Percentiles rank a stretch among this genome's conserved stretches.
These are phyloP conservation scores for Starmerella stigmatis DNA, from an alignment of 805 yeast genomes.

Conservation along the genomic window DNA sequence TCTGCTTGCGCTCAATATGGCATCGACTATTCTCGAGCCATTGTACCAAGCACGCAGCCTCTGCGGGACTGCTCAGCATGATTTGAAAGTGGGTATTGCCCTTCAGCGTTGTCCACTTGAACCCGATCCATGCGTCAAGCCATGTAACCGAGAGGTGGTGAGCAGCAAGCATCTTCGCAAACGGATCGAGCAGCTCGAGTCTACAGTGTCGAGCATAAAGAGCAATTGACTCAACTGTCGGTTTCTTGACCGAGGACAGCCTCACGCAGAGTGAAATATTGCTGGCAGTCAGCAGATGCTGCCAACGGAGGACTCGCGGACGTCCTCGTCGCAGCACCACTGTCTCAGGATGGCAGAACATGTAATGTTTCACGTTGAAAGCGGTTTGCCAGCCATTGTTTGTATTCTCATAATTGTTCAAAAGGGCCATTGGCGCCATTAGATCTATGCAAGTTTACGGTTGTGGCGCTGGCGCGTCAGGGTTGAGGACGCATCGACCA, in stretches of 20 bases:
- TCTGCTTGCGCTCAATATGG: not conserved
- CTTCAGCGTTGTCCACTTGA: slow-evolving; percentile 13
- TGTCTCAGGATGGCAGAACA: slow-evolving; percentile 18
- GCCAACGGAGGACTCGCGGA: slow-evolving; percentile 12
- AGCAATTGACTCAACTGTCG: not conserved
- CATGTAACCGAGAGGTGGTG: not conserved
- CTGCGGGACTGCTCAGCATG: not conserved
- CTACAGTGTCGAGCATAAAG: not conserved
- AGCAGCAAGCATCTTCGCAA: not conserved
- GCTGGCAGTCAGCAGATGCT: slow-evolving; percentile 12
- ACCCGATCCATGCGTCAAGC: slow-evolving; percentile 1
- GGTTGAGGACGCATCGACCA: no score
- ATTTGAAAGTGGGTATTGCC: slow-evolving; percentile 16
- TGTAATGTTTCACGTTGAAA: slow-evolving; percentile 7
- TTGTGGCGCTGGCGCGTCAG: no score
- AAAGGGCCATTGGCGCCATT: not conserved
- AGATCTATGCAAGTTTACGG: no score
- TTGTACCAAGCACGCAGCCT: not conserved
- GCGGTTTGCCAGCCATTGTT: not conserved
- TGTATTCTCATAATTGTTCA: not conserved
- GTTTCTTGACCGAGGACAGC: not conserved
- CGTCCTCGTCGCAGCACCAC: slow-evolving; percentile 2
- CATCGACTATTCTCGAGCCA: not conserved
- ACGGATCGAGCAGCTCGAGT: slow-evolving; percentile 4
- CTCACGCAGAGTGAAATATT: not conserved